Evolutionary conservation across 306 rosid species (phyloP), one percentile per base, ranked within the genome.

Genomic region (Neltuma alba): DNA sequence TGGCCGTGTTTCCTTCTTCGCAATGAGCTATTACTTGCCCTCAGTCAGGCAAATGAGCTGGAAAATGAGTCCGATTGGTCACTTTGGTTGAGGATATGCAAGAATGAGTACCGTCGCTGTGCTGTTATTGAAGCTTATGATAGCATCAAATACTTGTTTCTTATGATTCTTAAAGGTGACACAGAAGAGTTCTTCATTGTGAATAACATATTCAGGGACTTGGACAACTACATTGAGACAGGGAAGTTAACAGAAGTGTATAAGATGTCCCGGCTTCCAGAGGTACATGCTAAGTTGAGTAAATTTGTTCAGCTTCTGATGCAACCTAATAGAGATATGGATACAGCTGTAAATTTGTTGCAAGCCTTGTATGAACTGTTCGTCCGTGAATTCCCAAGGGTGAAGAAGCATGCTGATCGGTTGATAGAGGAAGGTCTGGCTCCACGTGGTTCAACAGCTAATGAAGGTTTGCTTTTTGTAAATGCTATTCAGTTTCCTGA

Each of bases 101-200:
- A 94, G 68, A 92, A 61, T 70, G 98, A 94, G 91, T 94, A 94
- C 70, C 83, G 93, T 44, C 88, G 98, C 28, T 92, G 97, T 87
- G 91, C 98, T 74, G 92, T 92, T 25, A 86, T 91, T 38, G 98
- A 94, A 87, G 92, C 94, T 63, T 94, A 94, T 81, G 97, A 92
- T 78, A 89, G 97, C 83, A 72, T 92, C 73, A 88, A 88, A 87
- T 85, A 82, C 77, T 54, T 94, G 77, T 83, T 92, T 81, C 68
- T 10, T 63, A 34, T 9, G 72, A 72, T 92, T 64, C 86, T 94
- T 65, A 87, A 83, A 63, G 55, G 40, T 81, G 88, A 82, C 48
- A 86, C 82, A 4, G 91, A 82, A 65, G 98, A 94, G 85, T 57
- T 79, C 81, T 21, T 74, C 77, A 92, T 94, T 79, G 79, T 91